These are phyloP conservation scores for Venturia pyrina DNA, from an alignment of 2,329 filamentous ascomycete species.

Conservation along the genomic window DNA sequence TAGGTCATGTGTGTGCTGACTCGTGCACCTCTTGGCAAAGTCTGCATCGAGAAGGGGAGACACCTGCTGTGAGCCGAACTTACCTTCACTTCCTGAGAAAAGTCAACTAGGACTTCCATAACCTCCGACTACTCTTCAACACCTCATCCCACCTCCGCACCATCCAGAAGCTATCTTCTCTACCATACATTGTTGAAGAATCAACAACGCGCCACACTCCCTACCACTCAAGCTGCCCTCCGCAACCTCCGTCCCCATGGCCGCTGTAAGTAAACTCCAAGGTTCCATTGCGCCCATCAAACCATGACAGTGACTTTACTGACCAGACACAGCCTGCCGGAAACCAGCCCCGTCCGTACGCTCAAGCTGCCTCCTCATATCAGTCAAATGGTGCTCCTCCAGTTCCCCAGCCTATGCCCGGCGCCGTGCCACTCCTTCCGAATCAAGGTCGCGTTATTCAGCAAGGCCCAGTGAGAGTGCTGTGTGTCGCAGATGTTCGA, in stretches of 20 bases:
- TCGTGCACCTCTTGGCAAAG: background rate
- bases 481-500: constrained; percentile 44
- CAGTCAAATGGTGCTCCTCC: constrained; percentile 25
- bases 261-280: background rate
- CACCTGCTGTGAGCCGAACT: background rate
- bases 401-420: constrained; percentile 32
- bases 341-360: constrained; percentile 40
- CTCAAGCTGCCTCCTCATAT: constrained; percentile 28
- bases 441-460: constrained; percentile 44
- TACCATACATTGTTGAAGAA: background rate
- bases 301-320: background rate
- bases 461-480: constrained; percentile 36
- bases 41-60: background rate
- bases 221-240: background rate
- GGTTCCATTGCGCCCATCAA: constrained; percentile 1
- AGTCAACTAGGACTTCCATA: background rate
- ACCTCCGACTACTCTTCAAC: background rate
- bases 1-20: background rate
- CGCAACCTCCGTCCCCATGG: constrained; percentile 1
- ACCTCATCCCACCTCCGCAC: background rate
- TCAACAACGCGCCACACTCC: background rate
- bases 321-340: constrained; percentile 34
- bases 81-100: background rate
- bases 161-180: background rate
- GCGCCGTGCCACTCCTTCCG: constrained; percentile 38